Evolutionary conservation across 225 moss, liverwort and hornwort genomes (phyloP).

Genomic region (Climacium dendroides): DNA sequence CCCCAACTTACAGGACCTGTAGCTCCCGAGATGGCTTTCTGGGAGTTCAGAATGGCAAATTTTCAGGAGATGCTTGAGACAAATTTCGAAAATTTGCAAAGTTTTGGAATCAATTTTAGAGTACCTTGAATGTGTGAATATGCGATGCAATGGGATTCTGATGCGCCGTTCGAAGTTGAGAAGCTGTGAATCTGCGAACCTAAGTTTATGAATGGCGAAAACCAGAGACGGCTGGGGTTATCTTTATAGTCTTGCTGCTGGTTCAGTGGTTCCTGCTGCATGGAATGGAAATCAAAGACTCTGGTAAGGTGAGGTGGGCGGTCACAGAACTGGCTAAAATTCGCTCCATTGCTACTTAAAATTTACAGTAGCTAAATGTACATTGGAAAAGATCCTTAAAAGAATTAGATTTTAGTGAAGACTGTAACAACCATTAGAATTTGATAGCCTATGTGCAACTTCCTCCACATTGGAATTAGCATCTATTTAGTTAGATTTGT

Average conservation of each 20-base stretch:
- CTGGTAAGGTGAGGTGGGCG: too few species aligned
- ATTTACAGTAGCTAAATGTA: too few species aligned
- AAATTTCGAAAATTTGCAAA: background rate
- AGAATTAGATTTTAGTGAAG: too few species aligned
- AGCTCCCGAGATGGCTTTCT: background rate
- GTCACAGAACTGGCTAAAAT: too few species aligned
- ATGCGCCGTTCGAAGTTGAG: background rate
- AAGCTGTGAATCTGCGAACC: background rate
- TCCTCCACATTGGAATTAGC: too few species aligned
- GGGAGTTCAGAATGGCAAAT: background rate
- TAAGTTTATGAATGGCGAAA: too few species aligned
- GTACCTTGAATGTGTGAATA: background rate
- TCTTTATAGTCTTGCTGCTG: background rate
- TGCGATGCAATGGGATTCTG: background rate
- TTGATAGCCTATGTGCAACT: too few species aligned
- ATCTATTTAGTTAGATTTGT: too few species aligned
- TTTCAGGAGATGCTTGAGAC: background rate
- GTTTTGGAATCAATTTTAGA: background rate
- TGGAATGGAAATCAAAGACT: background rate
- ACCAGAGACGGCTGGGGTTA: background rate
- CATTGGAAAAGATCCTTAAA: too few species aligned
- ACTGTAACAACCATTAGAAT: too few species aligned
- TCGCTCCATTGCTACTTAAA: too few species aligned
- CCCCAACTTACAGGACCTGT: background rate
- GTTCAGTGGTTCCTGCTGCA: background rate